Conservation (phyloP, 768 basidiomycete genomes). For the Rhizopogon sp. region DNA sequence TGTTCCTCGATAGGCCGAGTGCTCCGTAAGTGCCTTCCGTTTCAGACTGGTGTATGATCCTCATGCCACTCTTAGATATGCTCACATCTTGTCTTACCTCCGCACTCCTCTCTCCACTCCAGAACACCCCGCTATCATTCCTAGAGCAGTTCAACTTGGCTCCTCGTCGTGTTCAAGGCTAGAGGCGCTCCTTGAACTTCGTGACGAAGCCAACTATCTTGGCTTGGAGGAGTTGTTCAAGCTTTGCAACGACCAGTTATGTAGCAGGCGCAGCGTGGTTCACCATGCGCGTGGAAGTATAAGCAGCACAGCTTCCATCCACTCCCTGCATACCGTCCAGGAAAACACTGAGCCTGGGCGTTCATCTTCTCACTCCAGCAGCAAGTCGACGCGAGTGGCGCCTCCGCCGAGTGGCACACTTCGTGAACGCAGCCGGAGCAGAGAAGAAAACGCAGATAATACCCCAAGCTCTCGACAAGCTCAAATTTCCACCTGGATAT, state of each 20-base stretch:
- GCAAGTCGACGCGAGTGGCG: not conserved
- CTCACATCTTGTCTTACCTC: slow-evolving; percentile 67
- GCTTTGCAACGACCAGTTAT: slow-evolving; percentile 66
- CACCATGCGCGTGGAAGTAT: slow-evolving; percentile 28
- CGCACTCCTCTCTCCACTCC: slow-evolving; percentile 46
- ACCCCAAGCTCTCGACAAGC: not conserved
- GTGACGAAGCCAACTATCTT: slow-evolving; percentile 78
- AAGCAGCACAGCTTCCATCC: slow-evolving; percentile 51
- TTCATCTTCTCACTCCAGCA: slow-evolving; percentile 2
- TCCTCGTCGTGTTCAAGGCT: slow-evolving; percentile 43
- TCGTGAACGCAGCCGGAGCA: slow-evolving; percentile 15
- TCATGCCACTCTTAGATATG: slow-evolving; percentile 43
- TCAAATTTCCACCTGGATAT: not conserved
- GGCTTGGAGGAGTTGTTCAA: slow-evolving; percentile 58
- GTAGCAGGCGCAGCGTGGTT: slow-evolving; percentile 38
- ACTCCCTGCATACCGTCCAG: slow-evolving; percentile 55
- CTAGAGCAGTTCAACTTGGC: slow-evolving; percentile 51
- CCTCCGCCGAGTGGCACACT: not conserved
- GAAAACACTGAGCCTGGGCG: slow-evolving; percentile 39
- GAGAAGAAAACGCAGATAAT: not conserved
- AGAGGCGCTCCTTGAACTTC: slow-evolving; percentile 66
- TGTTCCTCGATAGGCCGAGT: slow-evolving; percentile 80
- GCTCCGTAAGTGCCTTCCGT: slow-evolving; percentile 54
- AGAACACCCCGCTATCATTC: slow-evolving; percentile 49
- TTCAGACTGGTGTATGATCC: not conserved